A percentile compares a stretch with the other conserved stretches of the same genome.
These are phyloP conservation scores for Ceratocystis harringtonii DNA, from an alignment of 2,329 filamentous ascomycete species.

Conservation along the genomic window DNA sequence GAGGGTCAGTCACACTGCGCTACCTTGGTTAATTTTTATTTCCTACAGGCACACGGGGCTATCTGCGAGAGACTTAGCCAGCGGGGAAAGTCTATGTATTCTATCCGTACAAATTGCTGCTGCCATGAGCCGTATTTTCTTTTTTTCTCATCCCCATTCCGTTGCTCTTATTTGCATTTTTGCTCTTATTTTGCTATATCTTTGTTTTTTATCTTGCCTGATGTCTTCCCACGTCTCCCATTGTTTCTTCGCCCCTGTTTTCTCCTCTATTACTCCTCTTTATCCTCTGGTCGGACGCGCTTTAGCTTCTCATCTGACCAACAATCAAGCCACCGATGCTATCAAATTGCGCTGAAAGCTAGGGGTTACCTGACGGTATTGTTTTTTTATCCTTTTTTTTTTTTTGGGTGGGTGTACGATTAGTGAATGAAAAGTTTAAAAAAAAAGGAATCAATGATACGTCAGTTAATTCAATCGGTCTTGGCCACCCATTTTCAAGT, in stretches of 20 bases:
- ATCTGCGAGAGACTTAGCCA: neutral
- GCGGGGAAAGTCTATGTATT: neutral
- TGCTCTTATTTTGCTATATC: neutral
- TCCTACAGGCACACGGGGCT: neutral
- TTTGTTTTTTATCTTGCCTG: neutral
- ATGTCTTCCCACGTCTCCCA: constrained; percentile 1
- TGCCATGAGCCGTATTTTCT: neutral
- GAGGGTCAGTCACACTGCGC: neutral
- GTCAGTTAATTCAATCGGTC: neutral
- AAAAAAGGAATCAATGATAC: neutral
- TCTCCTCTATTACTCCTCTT: neutral
- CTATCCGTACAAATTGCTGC: neutral
- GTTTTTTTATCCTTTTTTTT: constrained; percentile 1
- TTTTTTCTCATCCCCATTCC: constrained; percentile 5
- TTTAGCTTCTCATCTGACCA: neutral
- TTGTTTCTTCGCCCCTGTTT: neutral
- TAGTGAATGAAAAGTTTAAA: constrained; percentile 4
- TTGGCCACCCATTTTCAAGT: neutral
- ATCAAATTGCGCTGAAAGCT: neutral
- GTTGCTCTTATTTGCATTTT: constrained; percentile 7
- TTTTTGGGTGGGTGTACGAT: constrained; percentile 3
- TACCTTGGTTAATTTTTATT: neutral
- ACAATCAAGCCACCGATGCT: neutral
- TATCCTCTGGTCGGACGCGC: neutral
- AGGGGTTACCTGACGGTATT: neutral